Evolutionary conservation across 1,139 yeast genomes (phyloP).

Genomic region (Debaryomyces coudertii): DNA sequence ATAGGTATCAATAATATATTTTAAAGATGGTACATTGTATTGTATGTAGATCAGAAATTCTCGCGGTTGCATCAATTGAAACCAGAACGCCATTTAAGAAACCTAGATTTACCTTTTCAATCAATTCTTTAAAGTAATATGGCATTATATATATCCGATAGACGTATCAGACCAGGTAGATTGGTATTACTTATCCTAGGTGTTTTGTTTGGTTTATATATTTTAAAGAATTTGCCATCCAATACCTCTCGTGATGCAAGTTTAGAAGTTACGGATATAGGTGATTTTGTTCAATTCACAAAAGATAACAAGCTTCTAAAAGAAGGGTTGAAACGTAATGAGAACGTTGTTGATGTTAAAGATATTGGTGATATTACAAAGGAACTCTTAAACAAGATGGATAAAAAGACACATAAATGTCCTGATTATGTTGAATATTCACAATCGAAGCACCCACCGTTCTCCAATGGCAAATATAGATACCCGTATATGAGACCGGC

Average conservation of each 20-base stretch:
- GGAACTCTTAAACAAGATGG: conserved; percentile 23
- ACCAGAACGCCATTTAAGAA: background rate
- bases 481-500: conserved; percentile 81
- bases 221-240: conserved; percentile 7
- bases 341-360: background rate
- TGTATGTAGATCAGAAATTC: background rate
- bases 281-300: conserved; percentile 8
- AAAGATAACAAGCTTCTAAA: conserved; percentile 2
- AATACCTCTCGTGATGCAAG: conserved; percentile 1
- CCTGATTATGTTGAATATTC: conserved; percentile 49
- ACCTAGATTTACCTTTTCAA: background rate
- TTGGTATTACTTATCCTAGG: conserved; percentile 13
- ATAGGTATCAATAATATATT: no score
- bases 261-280: conserved; percentile 12
- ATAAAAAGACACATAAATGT: conserved; percentile 30
- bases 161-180: conserved; percentile 13
- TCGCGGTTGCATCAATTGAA: conserved; percentile 3
- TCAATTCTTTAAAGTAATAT: conserved; percentile 2
- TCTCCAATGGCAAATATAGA: conserved; percentile 47
- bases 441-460: conserved; percentile 50
- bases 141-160: conserved; percentile 11
- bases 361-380: conserved; percentile 16
- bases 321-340: background rate
- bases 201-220: conserved; percentile 10
- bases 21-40: background rate